A percentile compares a stretch with the other conserved stretches of the same genome.
These are phyloP conservation scores for Panus rudis DNA, from an alignment of 768 basidiomycete genomes.

Conservation along the genomic window DNA sequence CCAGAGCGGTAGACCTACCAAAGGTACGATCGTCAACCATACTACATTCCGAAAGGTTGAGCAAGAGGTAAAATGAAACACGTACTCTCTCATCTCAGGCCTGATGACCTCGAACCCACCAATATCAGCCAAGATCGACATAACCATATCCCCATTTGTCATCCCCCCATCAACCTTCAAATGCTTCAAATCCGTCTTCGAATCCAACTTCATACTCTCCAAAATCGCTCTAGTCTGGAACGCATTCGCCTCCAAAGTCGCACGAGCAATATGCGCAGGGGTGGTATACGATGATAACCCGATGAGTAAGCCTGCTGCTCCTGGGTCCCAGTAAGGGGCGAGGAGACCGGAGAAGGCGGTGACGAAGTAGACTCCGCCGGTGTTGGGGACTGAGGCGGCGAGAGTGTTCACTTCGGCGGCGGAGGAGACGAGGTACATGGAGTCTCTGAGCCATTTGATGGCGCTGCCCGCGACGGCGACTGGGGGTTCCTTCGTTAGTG, in stretches of 20 bases:
- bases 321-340: constrained; percentile 96
- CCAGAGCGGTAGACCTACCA: constrained; percentile 84
- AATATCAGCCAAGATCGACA: constrained; percentile 81
- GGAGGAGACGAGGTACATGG: constrained; percentile 73
- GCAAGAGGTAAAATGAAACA: constrained; percentile 12
- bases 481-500: constrained; percentile 20
- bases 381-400: constrained; percentile 66
- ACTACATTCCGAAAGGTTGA: neutral
- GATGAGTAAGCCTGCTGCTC: constrained; percentile 81
- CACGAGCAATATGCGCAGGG: constrained; percentile 88
- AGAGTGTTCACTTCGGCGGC: constrained; percentile 82
- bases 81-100: constrained; percentile 95
- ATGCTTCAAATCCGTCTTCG: constrained; percentile 67
- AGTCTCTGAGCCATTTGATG: constrained; percentile 93
- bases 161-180: constrained; percentile 98
- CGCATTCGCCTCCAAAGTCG: constrained; percentile 92
- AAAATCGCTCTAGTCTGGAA: constrained; percentile 95
- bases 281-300: constrained; percentile 70
- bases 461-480: constrained; percentile 94
- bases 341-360: constrained; percentile 94
- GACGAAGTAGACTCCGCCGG: constrained; percentile 93
- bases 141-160: constrained; percentile 88
- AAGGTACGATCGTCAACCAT: neutral
- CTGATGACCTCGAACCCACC: constrained; percentile 89
- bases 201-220: constrained; percentile 92